These are phyloP conservation scores for Aphanocladium album DNA, from an alignment of 2,329 filamentous ascomycete species.

Conservation along the genomic window DNA sequence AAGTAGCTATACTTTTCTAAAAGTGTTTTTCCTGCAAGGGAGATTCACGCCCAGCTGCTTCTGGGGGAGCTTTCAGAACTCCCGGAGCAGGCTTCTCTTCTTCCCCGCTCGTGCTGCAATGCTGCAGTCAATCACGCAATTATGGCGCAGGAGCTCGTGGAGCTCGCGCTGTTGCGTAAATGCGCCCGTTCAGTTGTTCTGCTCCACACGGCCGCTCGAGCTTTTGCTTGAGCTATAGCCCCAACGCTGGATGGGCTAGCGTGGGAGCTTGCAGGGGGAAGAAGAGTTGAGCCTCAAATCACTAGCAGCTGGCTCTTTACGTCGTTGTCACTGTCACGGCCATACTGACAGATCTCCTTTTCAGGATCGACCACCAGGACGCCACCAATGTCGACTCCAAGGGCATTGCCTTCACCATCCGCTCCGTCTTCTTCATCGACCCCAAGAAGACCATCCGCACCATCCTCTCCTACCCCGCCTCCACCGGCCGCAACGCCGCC, in stretches of 20 bases:
- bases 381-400: slow-evolving; percentile 75
- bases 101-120: neutral
- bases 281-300: neutral
- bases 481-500: slow-evolving; percentile 76
- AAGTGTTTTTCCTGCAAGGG: too few species aligned
- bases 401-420: slow-evolving; percentile 89
- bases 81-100: neutral
- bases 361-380: slow-evolving; percentile 72
- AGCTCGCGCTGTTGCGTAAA: neutral
- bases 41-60: too few species aligned
- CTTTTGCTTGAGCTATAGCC: neutral
- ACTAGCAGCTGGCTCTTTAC: too few species aligned
- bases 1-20: slow-evolving; percentile 27
- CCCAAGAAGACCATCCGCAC: slow-evolving; percentile 89
- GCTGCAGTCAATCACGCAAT: neutral
- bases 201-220: neutral
- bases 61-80: neutral
- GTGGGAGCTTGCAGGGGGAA: neutral
- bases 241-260: neutral
- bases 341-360: neutral
- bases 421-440: slow-evolving; percentile 92
- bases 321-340: too few species aligned
- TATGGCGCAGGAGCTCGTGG: neutral
- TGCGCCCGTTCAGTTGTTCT: neutral
- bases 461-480: slow-evolving; percentile 89